Percentiles rank a stretch among this genome's conserved stretches.
These are phyloP conservation scores for Naganishia sp. DNA, from an alignment of 1,284 basidiomycete genomes.

Conservation along the genomic window DNA sequence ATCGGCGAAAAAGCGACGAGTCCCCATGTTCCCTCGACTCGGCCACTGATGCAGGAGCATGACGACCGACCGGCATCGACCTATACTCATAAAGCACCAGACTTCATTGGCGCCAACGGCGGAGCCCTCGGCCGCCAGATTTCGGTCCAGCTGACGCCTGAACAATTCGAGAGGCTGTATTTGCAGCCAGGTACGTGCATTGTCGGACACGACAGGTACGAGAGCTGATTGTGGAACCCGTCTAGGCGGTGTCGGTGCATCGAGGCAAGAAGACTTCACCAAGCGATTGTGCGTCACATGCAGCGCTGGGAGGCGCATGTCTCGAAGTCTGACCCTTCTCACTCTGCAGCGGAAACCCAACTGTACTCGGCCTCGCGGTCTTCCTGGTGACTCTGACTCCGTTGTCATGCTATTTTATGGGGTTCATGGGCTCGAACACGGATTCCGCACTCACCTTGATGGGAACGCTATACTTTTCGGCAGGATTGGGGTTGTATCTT, in stretches of 20 bases:
- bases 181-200: conserved; percentile 27
- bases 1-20: neutral
- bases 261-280: conserved; percentile 29
- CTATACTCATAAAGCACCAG: neutral
- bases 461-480: conserved; percentile 24
- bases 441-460: conserved; percentile 10
- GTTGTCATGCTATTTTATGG: conserved; percentile 29
- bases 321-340: neutral
- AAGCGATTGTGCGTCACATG: conserved; percentile 26
- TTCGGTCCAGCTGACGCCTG: conserved; percentile 26
- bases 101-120: conserved; percentile 8
- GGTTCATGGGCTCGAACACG: conserved; percentile 27
- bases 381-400: conserved; percentile 27
- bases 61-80: neutral
- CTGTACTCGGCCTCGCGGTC: conserved; percentile 20
- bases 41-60: conserved; percentile 5
- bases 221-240: neutral
- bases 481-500: conserved; percentile 24
- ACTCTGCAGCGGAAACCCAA: conserved; percentile 27
- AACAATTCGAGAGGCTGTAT: conserved; percentile 32
- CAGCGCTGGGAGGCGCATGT: neutral
- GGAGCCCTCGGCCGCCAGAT: conserved; percentile 21
- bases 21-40: conserved; percentile 8
- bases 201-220: neutral
- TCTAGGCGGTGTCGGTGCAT: conserved; percentile 24